Evolutionary conservation across 1,284 basidiomycete species (phyloP).

Genomic region (Cystobasidium sp.): DNA sequence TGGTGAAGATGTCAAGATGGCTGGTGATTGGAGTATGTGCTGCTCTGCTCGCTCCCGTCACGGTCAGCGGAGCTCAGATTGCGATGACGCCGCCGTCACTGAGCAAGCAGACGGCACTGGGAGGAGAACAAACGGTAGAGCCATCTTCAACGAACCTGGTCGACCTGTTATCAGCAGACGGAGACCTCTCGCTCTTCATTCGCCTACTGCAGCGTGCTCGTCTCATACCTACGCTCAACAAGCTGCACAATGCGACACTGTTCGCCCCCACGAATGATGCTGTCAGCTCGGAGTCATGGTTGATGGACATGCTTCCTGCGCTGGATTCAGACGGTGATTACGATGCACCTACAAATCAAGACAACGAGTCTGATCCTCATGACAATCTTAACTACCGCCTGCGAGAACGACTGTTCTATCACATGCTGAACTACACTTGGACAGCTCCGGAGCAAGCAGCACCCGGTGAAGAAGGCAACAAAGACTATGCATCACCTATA

Average conservation of each 20-base stretch:
- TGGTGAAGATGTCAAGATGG: background rate
- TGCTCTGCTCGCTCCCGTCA: slow-evolving; percentile 1
- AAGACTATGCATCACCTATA: slow-evolving; percentile 45
- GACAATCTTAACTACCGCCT: slow-evolving; percentile 86
- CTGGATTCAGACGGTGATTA: background rate
- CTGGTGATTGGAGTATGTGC: slow-evolving; percentile 1
- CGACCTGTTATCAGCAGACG: slow-evolving; percentile 67
- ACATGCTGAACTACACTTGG: slow-evolving; percentile 81
- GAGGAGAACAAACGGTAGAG: background rate
- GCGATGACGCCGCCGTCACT: slow-evolving; percentile 3
- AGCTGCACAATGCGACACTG: slow-evolving; percentile 74
- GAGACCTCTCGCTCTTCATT: slow-evolving; percentile 72
- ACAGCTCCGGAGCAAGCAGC: slow-evolving; percentile 49
- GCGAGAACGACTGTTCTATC: slow-evolving; percentile 91
- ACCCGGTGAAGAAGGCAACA: slow-evolving; percentile 53
- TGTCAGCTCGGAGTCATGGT: slow-evolving; percentile 60
- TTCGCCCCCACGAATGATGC: slow-evolving; percentile 96
- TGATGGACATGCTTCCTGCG: slow-evolving; percentile 11
- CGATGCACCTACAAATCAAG: background rate
- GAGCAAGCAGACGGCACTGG: background rate
- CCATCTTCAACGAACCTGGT: slow-evolving; percentile 65
- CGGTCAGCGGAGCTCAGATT: background rate
- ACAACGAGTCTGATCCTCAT: slow-evolving; percentile 1
- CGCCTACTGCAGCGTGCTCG: slow-evolving; percentile 80
- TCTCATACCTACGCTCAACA: slow-evolving; percentile 88